Conservation (phyloP, 225 moss, liverwort and hornwort species). For the Antitrichia curtipendula region DNA sequence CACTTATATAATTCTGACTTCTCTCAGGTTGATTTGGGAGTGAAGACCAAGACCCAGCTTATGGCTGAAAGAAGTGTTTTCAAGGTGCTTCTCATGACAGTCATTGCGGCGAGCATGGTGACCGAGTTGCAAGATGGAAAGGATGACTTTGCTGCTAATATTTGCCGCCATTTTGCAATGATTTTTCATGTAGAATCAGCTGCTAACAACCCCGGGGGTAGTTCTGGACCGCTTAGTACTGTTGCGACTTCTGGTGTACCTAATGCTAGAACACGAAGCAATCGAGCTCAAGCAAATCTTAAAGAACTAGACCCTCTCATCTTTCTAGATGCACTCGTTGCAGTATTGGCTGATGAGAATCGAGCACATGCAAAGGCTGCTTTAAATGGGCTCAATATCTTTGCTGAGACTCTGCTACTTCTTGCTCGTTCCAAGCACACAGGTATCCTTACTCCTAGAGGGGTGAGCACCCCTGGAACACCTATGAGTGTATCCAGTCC, state of each 20-base stretch:
- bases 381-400: conserved; percentile 90
- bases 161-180: conserved; percentile 99
- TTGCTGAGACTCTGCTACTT: conserved; percentile 94
- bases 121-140: conserved; percentile 87
- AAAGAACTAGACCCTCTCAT: conserved; percentile 99
- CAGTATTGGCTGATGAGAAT: conserved; percentile 95
- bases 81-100: conserved; percentile 94
- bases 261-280: conserved; percentile 65
- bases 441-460: conserved; percentile 89
- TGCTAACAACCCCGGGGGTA: conserved; percentile 56
- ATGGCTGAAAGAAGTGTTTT: conserved; percentile 99
- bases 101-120: conserved; percentile 97
- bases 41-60: conserved; percentile 99
- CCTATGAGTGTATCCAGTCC: conserved; percentile 99
- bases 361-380: conserved; percentile 98
- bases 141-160: conserved; percentile 94
- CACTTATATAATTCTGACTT: background rate
- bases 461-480: conserved; percentile 98
- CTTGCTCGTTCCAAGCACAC: conserved; percentile 96
- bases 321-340: conserved; percentile 90
- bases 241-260: conserved; percentile 44
- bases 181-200: conserved; percentile 97
- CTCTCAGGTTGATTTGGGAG: conserved; percentile 86
- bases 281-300: conserved; percentile 80
- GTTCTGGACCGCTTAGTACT: conserved; percentile 39